Conservation (phyloP, 306 rosid genomes). For the Pachyrhizus erosus region DNA sequence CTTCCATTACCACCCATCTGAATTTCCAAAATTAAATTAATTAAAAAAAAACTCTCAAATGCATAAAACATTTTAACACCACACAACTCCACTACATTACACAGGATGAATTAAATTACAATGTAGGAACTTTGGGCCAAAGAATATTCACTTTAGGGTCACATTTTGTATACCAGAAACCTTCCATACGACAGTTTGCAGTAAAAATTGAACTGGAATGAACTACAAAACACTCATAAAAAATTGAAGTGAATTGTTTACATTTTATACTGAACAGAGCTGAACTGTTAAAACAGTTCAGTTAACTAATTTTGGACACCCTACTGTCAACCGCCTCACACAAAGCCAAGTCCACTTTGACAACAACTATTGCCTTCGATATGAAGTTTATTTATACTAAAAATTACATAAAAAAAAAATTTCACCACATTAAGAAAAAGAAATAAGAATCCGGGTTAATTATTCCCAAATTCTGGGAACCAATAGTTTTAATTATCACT, state of each 20-base stretch:
- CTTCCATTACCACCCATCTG: constrained; percentile 71
- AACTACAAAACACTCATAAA: too few species aligned
- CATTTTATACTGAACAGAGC: too few species aligned
- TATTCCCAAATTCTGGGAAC: not conserved
- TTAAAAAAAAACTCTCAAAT: not conserved
- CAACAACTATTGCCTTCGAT: not conserved
- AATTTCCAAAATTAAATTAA: constrained; percentile 40
- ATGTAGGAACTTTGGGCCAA: not conserved
- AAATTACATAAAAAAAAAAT: not conserved
- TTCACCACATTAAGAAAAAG: not conserved
- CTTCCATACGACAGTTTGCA: too few species aligned
- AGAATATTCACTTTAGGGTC: not conserved
- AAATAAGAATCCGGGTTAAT: not conserved
- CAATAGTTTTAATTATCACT: not conserved
- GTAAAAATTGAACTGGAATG: too few species aligned
- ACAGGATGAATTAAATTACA: not conserved
- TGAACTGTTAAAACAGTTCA: too few species aligned
- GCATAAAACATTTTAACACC: not conserved
- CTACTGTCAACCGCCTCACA: not conserved
- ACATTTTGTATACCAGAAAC: not conserved
- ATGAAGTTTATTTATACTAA: not conserved
- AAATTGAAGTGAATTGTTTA: too few species aligned
- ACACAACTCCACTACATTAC: not conserved
- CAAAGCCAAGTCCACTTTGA: not conserved
- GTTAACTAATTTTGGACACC: too few species aligned